Evolutionary conservation across 2,329 filamentous ascomycete species (phyloP), one percentile per base, ranked within the genome.

Genomic region (Ophiocordyceps polyrhachis-furcata): DNA sequence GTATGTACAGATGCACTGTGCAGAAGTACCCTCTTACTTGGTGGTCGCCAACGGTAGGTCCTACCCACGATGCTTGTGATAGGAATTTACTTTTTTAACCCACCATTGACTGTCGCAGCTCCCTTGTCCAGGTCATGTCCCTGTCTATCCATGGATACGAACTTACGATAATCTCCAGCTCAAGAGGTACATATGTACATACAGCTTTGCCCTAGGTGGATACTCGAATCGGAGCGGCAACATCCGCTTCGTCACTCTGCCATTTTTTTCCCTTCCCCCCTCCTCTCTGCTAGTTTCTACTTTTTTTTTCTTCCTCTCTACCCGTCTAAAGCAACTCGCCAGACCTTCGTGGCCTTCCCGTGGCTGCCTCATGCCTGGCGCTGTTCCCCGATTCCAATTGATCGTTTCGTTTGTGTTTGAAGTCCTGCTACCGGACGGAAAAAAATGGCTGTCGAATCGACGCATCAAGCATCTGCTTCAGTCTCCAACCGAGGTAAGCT

Each of bases 401-500:
- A 45, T 42, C 35, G 41, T 45, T 47, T 43, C 44, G 46, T 43
- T 44, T 41, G 25, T n/a, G 12, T 14, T 32, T n/a, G 31, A 15
- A n/a, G 5, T 32, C 31, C 25, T 28, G 8, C 25, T 45, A 43
- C 41, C 28, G 41, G 48, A 47, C 47, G 48, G 47, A 41, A 50
- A 50, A 59, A 49, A 44, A 61, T 61, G 59, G 56, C 59, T 50
- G 58, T 56, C 49, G 53, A 59, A 49, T 51, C 50, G 48, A 51
- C 50, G 42, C 25, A 40, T 25, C 42, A 28, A 35, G 17, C 42
- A 21, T 32, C 46, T 49, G 52, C 55, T 53, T 48, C 53, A 44
- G 47, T 53, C 46, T 49, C 56, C 44, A 45, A 46, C 44, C 38
- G 45, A 49, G 51, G 52, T 52, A 50, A 38, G 17, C 6, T 11